Conservation (phyloP, 140 eudicot species). For the Artemisia princeps region DNA sequence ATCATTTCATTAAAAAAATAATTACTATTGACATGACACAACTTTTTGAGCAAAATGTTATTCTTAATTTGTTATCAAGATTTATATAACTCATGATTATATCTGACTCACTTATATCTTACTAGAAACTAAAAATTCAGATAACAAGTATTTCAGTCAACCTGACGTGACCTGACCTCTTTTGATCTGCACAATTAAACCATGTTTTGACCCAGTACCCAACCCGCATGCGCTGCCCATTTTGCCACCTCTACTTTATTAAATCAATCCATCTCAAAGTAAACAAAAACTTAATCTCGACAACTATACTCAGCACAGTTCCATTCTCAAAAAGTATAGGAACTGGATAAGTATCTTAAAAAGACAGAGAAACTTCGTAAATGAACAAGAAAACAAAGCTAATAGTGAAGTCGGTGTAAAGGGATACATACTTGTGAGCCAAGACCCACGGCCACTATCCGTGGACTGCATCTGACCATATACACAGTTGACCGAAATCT, state of each 20-base stretch:
- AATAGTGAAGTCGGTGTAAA: not conserved
- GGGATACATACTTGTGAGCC: slow-evolving; percentile 61
- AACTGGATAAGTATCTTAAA: slow-evolving; percentile 11
- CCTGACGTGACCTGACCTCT: not conserved
- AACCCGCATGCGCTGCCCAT: not conserved
- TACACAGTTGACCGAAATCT: slow-evolving; percentile 74
- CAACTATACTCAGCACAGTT: slow-evolving; percentile 14
- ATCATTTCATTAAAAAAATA: not conserved
- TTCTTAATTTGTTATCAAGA: no score
- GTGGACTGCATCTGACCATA: slow-evolving; percentile 90
- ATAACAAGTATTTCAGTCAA: not conserved
- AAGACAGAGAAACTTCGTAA: not conserved
- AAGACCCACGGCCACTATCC: slow-evolving; percentile 85
- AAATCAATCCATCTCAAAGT: slow-evolving; percentile 8
- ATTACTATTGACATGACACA: not conserved
- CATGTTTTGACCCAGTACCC: not conserved
- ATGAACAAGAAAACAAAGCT: slow-evolving; percentile 1
- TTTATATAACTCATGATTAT: not conserved
- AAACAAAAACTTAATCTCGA: not conserved
- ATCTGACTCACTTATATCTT: not conserved
- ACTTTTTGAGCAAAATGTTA: no score
- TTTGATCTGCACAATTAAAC: no score
- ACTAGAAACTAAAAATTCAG: not conserved
- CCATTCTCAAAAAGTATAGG: slow-evolving; percentile 11
- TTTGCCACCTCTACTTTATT: slow-evolving; percentile 18